phyloP scores from a whole-genome alignment of 2,329 filamentous ascomycete species.

The Zarea fungicola region DNA sequence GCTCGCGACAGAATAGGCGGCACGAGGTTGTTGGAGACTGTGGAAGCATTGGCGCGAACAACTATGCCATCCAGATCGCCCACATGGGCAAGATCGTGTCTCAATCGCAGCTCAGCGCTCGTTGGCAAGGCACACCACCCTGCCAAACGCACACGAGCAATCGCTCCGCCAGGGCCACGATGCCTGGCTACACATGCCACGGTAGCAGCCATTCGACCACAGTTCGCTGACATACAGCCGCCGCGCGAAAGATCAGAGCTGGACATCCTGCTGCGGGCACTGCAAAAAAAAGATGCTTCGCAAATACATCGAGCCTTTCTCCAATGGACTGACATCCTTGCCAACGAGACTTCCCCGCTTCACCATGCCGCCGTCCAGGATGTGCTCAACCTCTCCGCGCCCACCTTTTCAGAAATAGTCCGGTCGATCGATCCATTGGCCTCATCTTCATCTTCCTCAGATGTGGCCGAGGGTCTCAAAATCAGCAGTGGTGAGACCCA shows the following conservation, averaged over 20 bases:
- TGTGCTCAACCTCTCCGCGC: constrained; percentile 40
- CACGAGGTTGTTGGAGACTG: not conserved
- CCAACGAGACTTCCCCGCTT: constrained; percentile 15
- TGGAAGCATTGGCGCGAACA: not conserved
- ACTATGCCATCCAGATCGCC: constrained; percentile 27
- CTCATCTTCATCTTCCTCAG: constrained; percentile 41
- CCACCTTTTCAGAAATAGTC: constrained; percentile 59
- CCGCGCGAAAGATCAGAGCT: constrained; percentile 17
- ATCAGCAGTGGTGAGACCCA: constrained; percentile 36
- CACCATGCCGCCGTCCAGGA: constrained; percentile 25
- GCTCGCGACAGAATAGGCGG: too few species aligned
- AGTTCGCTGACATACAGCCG: constrained; percentile 14
- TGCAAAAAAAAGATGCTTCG: constrained; percentile 25
- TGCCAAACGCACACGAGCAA: too few species aligned
- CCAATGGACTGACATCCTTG: constrained; percentile 23
- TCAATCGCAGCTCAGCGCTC: constrained; percentile 6
- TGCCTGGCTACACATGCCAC: constrained; percentile 20
- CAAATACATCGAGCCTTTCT: constrained; percentile 23
- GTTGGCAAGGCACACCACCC: constrained; percentile 13
- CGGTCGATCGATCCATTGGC: constrained; percentile 56
- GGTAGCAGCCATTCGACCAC: constrained; percentile 1
- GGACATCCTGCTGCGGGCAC: constrained; percentile 25
- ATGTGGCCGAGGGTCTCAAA: constrained; percentile 38
- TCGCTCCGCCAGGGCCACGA: constrained; percentile 19
- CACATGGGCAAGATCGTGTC: constrained; percentile 20